Conservation (phyloP, 2,329 filamentous ascomycete species). For the Botrytis medusae region DNA sequence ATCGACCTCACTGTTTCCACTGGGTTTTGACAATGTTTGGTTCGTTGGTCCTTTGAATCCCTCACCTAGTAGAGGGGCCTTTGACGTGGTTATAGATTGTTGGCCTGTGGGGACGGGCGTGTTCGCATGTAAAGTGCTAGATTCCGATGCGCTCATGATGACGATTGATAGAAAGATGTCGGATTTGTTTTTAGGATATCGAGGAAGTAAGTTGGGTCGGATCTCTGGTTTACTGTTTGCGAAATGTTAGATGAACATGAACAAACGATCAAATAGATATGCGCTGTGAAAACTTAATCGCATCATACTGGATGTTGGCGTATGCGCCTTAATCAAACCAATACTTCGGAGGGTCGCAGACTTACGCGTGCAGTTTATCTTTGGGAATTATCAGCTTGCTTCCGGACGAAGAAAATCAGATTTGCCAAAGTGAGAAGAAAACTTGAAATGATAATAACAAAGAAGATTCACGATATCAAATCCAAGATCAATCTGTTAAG, state of each 20-base stretch:
- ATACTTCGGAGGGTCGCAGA: slow-evolving; percentile 23
- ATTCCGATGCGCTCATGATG: slow-evolving; percentile 38
- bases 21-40: slow-evolving; percentile 29
- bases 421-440: not conserved
- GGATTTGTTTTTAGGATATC: not conserved
- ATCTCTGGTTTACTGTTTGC: slow-evolving; percentile 2
- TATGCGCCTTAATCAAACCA: slow-evolving; percentile 32
- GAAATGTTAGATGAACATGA: slow-evolving; percentile 21
- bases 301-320: slow-evolving; percentile 11
- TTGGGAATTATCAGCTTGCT: slow-evolving; percentile 17
- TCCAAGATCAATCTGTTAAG: not conserved
- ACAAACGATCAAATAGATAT: slow-evolving; percentile 26
- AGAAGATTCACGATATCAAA: not conserved
- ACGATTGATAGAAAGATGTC: not conserved
- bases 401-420: not conserved
- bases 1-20: slow-evolving; percentile 35
- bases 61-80: slow-evolving; percentile 40
- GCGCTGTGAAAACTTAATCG: slow-evolving; percentile 24
- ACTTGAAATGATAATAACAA: not conserved
- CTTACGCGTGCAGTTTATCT: slow-evolving; percentile 30
- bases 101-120: slow-evolving; percentile 32
- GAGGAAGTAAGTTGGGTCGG: not conserved
- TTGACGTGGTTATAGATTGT: slow-evolving; percentile 30
- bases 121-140: slow-evolving; percentile 36
- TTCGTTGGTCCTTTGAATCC: slow-evolving; percentile 37